These are phyloP conservation scores for Pseudozyma hubeiensis DNA, from an alignment of 1,284 basidiomycete genomes.

Conservation along the genomic window DNA sequence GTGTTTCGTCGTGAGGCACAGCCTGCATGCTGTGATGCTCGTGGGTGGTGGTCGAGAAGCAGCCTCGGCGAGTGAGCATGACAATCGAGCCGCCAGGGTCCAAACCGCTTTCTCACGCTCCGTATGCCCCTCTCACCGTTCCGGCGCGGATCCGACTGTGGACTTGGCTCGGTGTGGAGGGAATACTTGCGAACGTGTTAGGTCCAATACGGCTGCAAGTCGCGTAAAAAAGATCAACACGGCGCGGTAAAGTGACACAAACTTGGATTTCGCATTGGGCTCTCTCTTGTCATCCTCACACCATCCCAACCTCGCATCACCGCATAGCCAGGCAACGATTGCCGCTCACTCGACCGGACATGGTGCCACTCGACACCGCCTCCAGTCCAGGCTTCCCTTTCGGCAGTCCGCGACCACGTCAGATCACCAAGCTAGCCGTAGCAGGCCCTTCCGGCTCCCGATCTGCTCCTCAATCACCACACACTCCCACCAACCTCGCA, in stretches of 20 bases:
- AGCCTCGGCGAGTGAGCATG: neutral
- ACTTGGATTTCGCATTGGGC: neutral
- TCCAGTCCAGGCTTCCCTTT: slow-evolving; percentile 32
- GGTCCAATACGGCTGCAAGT: neutral
- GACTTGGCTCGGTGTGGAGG: neutral
- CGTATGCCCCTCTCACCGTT: neutral
- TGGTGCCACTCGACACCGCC: slow-evolving; percentile 27
- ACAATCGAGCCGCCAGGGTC: neutral
- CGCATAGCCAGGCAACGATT: no score
- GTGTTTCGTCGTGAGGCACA: neutral
- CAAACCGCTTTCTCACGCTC: neutral
- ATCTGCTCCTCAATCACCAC: slow-evolving; percentile 40
- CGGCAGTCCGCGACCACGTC: slow-evolving; percentile 34
- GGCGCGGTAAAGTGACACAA: neutral
- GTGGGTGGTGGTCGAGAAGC: neutral
- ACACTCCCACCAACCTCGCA: slow-evolving; percentile 27
- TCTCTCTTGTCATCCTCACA: neutral
- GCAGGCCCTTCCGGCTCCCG: slow-evolving; percentile 24
- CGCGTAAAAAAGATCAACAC: slow-evolving; percentile 16
- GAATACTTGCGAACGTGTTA: no score
- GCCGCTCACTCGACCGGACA: slow-evolving; percentile 2
- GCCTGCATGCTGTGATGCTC: slow-evolving; percentile 16
- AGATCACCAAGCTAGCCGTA: slow-evolving; percentile 35
- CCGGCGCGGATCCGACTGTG: slow-evolving; percentile 2
- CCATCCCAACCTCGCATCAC: neutral